Evolutionary conservation across 129 eudicot species (phyloP), one percentile per base, ranked within the genome.

Genomic region (Glebionis coronaria): DNA sequence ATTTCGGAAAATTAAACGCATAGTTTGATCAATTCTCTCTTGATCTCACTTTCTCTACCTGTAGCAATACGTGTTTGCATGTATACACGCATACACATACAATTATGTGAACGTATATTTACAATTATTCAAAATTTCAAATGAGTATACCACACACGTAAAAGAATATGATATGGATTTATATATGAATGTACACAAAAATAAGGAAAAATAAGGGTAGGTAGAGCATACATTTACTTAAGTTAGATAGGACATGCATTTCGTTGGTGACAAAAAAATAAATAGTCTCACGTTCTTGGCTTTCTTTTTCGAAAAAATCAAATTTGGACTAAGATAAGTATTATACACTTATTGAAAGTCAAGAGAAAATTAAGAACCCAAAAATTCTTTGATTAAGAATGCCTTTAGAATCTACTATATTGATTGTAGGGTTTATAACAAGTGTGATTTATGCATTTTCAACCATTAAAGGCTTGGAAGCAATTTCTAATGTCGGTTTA

Each of bases 241-340:
- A 44, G 80, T 75, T 63, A 76, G 82, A 65, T 72, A 67, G 73
- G 68, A 45, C 82, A 72, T 45, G 70, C 82, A 60, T 72, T 65
- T 72, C 78, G 60, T 50, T 58, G 47, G 52, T 67, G 61, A 56
- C 74, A 61, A 31, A 23, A n/a, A 23, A 23, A 23, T 23, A 60
- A 50, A 15, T 25, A 40, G 29, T 60, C 70, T 23, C 75, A 76
- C 80, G 80, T 76, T 69, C 70, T 40, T 40, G 40, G 56, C 63
- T 67, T 59, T 35, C 44, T 6, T 55, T 44, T 40, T 69, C 8
- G 12, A n/a, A 25, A 69, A 44, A 47, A 14, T 12, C 6, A 13
- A 47, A 13, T 12, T 47, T 13, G 6, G 7, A 3, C 18, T 15
- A 31, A 31, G 40, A 31, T 31, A 31, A 31, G 40, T 31, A 23